Conservation (phyloP, 139 green algal genomes). For the Micractinium sp. region DNA sequence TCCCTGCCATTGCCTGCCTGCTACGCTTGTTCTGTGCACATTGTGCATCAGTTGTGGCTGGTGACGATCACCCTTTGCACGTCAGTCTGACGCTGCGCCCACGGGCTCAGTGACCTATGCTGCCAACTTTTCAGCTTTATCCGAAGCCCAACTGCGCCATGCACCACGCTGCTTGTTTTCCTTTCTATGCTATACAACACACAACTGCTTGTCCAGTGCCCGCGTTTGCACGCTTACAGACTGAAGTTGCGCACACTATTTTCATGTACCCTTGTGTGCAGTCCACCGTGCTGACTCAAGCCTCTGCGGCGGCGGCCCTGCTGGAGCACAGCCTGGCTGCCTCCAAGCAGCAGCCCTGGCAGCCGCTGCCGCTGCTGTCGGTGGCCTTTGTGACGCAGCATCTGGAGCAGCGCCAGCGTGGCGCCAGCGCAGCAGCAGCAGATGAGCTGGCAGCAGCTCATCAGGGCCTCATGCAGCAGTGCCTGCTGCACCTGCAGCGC, state of each 20-base stretch:
- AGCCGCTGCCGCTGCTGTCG: constrained; percentile 53
- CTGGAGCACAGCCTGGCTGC: constrained; percentile 39
- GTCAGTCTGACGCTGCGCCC: constrained; percentile 63
- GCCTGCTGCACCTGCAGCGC: constrained; percentile 60
- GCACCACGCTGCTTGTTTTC: not conserved
- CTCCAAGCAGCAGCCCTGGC: constrained; percentile 5
- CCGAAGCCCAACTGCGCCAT: constrained; percentile 4
- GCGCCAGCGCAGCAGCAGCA: not conserved
- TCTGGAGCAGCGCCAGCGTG: constrained; percentile 47
- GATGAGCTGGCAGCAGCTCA: not conserved
- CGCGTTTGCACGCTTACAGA: no score
- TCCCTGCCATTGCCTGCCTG: not conserved
- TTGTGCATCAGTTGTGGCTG: not conserved
- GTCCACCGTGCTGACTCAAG: constrained; percentile 39
- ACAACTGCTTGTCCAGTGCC: no score
- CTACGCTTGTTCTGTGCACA: not conserved
- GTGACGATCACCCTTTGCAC: constrained; percentile 72
- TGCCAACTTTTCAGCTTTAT: constrained; percentile 20
- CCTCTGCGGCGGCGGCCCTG: constrained; percentile 47
- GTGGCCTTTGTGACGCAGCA: constrained; percentile 63
- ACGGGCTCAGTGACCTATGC: not conserved
- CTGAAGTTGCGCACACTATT: not conserved
- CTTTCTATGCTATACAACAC: not conserved
- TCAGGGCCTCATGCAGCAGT: constrained; percentile 52
- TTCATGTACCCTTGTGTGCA: constrained; percentile 10